A percentile compares a stretch with the other conserved stretches of the same genome.
Evolutionary conservation across 805 yeast species (phyloP).

Genomic region (Lachancea lanzarotensis): DNA sequence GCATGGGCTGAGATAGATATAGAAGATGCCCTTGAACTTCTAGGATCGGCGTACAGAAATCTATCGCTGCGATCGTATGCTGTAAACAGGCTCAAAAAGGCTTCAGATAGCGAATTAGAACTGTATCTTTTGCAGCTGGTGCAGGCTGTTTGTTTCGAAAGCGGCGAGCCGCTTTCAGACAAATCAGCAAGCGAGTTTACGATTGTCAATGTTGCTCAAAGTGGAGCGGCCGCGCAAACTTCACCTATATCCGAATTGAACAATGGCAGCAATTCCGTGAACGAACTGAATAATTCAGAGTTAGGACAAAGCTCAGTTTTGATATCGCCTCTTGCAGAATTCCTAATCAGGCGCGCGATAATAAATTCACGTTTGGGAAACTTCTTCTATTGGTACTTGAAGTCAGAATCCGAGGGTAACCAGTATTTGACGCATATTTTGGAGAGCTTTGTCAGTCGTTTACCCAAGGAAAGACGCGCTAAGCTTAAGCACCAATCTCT

Average conservation of each 20-base stretch:
- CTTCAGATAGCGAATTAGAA: constrained; percentile 73
- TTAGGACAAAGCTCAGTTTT: constrained; percentile 22
- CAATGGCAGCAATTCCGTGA: constrained; percentile 10
- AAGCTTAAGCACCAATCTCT: constrained; percentile 54
- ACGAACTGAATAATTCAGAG: constrained; percentile 9
- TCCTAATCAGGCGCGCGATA: constrained; percentile 66
- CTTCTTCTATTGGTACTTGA: constrained; percentile 85
- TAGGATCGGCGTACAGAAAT: constrained; percentile 72
- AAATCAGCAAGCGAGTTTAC: constrained; percentile 34
- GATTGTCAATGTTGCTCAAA: constrained; percentile 31
- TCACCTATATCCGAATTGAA: constrained; percentile 5
- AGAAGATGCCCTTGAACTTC: constrained; percentile 78
- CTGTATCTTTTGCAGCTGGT: constrained; percentile 83
- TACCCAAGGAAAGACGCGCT: constrained; percentile 20
- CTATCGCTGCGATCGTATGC: constrained; percentile 78
- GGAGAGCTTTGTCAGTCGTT: constrained; percentile 38
- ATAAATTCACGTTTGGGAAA: constrained; percentile 65
- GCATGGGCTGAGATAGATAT: constrained; percentile 71
- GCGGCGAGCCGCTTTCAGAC: constrained; percentile 24
- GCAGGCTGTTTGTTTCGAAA: constrained; percentile 82
- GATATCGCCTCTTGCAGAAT: constrained; percentile 62
- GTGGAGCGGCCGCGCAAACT: constrained; percentile 20
- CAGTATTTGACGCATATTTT: constrained; percentile 43
- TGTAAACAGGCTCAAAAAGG: constrained; percentile 70
- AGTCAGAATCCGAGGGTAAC: constrained; percentile 77